Conservation (phyloP, 345 rosid genomes). For the Hibiscus tridactylites region DNA sequence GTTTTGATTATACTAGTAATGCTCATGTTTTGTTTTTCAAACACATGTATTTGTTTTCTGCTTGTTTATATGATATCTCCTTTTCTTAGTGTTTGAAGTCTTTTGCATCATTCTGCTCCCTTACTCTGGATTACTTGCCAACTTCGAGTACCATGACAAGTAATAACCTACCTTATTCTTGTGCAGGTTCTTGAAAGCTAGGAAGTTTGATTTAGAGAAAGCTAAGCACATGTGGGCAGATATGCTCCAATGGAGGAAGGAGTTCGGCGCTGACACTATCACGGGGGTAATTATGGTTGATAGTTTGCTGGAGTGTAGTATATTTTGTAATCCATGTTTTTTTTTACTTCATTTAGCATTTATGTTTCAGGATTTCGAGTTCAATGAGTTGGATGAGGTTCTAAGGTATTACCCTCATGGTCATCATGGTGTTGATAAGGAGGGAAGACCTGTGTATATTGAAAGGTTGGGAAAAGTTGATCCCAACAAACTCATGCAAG, state of each 20-base stretch:
- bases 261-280: slow-evolving; percentile 72
- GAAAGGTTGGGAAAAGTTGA: slow-evolving; percentile 96
- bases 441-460: slow-evolving; percentile 87
- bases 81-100: neutral
- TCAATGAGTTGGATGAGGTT: slow-evolving; percentile 74
- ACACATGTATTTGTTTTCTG: neutral
- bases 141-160: neutral
- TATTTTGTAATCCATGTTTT: neutral
- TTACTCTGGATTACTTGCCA: neutral
- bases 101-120: neutral
- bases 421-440: slow-evolving; percentile 95
- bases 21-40: neutral
- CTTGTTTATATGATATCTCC: neutral
- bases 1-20: too few relatives aligned
- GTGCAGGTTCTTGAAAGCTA: slow-evolving; percentile 76
- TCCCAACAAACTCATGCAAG: slow-evolving; percentile 77
- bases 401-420: slow-evolving; percentile 80
- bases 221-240: slow-evolving; percentile 99
- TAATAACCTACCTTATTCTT: neutral
- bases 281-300: slow-evolving; percentile 46
- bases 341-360: slow-evolving; percentile 9
- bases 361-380: slow-evolving; percentile 73
- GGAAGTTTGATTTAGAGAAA: slow-evolving; percentile 83
- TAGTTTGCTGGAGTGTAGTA: slow-evolving; percentile 7
- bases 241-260: slow-evolving; percentile 94